phyloP scores from a whole-genome alignment of 1,139 yeast genomes.

The Suhomyces ambrosiae region DNA sequence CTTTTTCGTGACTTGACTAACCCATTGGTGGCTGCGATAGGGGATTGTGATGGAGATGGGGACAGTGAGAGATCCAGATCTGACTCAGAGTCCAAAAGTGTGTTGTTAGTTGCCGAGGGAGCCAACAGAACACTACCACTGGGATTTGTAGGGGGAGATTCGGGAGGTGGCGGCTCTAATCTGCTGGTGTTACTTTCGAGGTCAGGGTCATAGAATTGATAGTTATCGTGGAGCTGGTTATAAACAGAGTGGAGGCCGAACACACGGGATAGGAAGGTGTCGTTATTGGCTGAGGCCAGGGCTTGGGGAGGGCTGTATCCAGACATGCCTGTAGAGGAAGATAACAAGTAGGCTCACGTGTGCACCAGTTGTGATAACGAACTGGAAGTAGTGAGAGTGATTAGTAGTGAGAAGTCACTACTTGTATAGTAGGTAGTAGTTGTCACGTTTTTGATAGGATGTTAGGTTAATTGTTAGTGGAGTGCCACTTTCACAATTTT shows the following conservation, averaged over 20 bases:
- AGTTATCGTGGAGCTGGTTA: slow-evolving; percentile 43
- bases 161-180: background rate
- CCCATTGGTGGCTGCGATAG: background rate
- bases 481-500: too few species aligned
- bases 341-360: background rate
- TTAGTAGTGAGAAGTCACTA: too few species aligned
- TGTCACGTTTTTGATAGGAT: too few species aligned
- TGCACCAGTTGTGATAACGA: background rate
- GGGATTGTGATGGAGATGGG: slow-evolving; percentile 15
- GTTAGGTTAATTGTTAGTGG: too few species aligned
- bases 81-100: slow-evolving; percentile 36
- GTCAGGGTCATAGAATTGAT: slow-evolving; percentile 44
- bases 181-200: slow-evolving; percentile 18
- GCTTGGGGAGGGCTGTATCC: slow-evolving; percentile 8
- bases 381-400: background rate
- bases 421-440: too few species aligned
- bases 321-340: slow-evolving; percentile 7
- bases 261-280: slow-evolving; percentile 58
- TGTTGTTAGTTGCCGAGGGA: slow-evolving; percentile 9
- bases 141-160: too few species aligned
- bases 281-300: slow-evolving; percentile 25
- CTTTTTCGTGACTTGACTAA: slow-evolving; percentile 5
- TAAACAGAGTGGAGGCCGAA: slow-evolving; percentile 56
- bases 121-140: slow-evolving; percentile 3
- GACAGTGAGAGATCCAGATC: slow-evolving; percentile 37